Base-by-base conservation (phyloP, 2,329 filamentous ascomycete genomes). In the Aciculosporium take region DNA sequence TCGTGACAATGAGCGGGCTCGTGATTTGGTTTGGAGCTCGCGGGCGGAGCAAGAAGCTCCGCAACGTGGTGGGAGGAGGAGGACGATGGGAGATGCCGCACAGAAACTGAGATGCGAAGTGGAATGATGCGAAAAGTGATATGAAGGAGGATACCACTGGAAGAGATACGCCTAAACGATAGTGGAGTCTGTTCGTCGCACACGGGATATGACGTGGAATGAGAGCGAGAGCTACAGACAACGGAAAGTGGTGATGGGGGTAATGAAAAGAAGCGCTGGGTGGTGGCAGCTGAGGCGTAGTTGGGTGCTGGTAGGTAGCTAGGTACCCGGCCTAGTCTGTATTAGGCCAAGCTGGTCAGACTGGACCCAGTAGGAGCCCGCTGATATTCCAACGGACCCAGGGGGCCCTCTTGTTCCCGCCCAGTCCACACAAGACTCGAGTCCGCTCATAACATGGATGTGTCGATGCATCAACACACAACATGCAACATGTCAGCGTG, bases 1-100 rank as follows among this genome's bases (percentile, higher is more conserved):
- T 39, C 30, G 35, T 39, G 29, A n/a, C 13, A 29, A 27, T 17
- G 29, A 17, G 21, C 39, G 21, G 37, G 25, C 17, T 29, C n/a
- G 43, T 23, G 34, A 38, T n/a, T 18, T 35, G 27, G 28, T 21
- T 31, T 28, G 30, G 18, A 24, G 43, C 7, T 39, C 24, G 28
- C 27, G 27, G 36, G 36, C 27, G 36, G 36, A 43, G 40, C 43
- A 32, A 37, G 31, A 17, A 34, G 37, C 40, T 42, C 39, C 27
- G 37, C 43, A 40, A 37, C 31, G 29, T 18, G 15, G 17, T 28
- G 13, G 40, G 31, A 28, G 36, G 15, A 38, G 29, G 32, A 29
- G 15, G 29, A 15, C 30, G 28, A 40, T 7, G 30, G 30, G 17
- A 28, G 30, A 18, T 25, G 35, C 43, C 30, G 43, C 35, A 39